Conservation (phyloP, 768 basidiomycete genomes). For the Gautieria morchelliformis region DNA sequence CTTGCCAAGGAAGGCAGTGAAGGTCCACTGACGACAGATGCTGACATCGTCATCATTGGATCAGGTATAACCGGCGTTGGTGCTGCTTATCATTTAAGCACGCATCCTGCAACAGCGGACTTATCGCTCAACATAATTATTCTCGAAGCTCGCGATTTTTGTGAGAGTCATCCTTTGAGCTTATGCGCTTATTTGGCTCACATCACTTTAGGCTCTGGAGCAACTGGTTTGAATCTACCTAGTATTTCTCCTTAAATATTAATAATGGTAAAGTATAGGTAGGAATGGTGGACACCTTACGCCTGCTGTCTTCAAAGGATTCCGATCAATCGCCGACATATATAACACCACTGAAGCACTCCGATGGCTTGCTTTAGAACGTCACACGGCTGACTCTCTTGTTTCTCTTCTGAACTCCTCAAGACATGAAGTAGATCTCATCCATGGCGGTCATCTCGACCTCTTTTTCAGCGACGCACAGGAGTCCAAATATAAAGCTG, state of each 20-base stretch:
- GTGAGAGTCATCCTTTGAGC: conserved; percentile 35
- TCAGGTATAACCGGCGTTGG: conserved; percentile 73
- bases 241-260: not conserved
- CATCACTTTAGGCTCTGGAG: conserved; percentile 48
- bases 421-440: conserved; percentile 50
- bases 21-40: conserved; percentile 45
- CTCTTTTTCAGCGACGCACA: conserved; percentile 43
- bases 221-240: conserved; percentile 46
- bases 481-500: conserved; percentile 24
- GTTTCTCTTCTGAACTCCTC: conserved; percentile 37
- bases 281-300: conserved; percentile 76
- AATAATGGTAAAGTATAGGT: conserved; percentile 41
- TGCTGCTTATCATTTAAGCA: conserved; percentile 62
- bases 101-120: conserved; percentile 13
- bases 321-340: conserved; percentile 24
- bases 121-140: conserved; percentile 43
- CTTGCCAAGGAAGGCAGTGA: conserved; percentile 57
- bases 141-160: conserved; percentile 80
- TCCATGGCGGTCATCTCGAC: conserved; percentile 42
- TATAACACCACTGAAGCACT: conserved; percentile 49
- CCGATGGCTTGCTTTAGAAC: conserved; percentile 46
- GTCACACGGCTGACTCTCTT: conserved; percentile 41
- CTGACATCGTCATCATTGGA: conserved; percentile 72
- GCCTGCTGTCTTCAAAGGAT: conserved; percentile 36
- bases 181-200: conserved; percentile 5